Conservation (phyloP, 176 grass and related monocot genomes). For the Leersia perrieri region DNA sequence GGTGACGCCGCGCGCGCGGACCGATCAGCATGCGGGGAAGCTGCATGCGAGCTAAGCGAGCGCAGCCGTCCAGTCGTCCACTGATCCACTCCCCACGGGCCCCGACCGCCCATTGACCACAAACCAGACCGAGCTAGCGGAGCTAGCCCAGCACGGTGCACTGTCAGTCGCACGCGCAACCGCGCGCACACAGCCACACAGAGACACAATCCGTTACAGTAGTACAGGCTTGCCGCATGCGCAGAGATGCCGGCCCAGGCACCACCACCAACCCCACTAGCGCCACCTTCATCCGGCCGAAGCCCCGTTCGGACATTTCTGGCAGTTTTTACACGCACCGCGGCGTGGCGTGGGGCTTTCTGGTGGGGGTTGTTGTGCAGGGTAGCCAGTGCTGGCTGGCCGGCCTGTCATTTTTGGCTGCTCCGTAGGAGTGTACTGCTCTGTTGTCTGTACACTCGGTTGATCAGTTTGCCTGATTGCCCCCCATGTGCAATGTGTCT, state of each 20-base stretch:
- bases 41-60: too few relatives aligned
- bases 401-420: slow-evolving; percentile 24
- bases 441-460: neutral
- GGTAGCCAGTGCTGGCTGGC: neutral
- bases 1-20: neutral
- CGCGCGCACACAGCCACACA: neutral
- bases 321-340: neutral
- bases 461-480: neutral
- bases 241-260: neutral
- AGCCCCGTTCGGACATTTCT: neutral
- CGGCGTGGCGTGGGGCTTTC: neutral
- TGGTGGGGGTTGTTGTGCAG: neutral
- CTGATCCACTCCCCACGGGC: too few relatives aligned
- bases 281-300: neutral
- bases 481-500: slow-evolving; percentile 13
- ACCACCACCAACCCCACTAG: neutral
- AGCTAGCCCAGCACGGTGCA: too few relatives aligned
- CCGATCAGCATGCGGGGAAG: neutral
- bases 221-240: too few relatives aligned
- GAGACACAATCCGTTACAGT: too few relatives aligned
- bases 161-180: too few relatives aligned
- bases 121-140: too few relatives aligned
- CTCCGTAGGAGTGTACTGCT: neutral
- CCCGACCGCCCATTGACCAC: neutral
- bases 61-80: too few relatives aligned